Evolutionary conservation across 192 early-diverging fungal species (phyloP), one percentile per base, ranked within the genome.

Genomic region (Backusella parvicylindrica): DNA sequence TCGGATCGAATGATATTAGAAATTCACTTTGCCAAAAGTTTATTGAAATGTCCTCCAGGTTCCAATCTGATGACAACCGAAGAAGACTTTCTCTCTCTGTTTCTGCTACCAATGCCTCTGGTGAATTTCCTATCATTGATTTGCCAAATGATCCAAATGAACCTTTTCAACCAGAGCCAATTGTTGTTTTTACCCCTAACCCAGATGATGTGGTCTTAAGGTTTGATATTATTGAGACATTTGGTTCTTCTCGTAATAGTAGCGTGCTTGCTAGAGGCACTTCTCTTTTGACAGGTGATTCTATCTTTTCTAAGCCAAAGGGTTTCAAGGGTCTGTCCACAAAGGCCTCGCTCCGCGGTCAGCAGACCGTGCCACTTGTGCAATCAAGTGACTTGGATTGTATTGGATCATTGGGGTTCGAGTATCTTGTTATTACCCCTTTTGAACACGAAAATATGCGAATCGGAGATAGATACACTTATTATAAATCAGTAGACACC

Each of bases 341-440:
- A 53, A 85, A 87, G 36, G 84, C 80, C 0, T 73, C 64, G n/a
- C 66, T 91, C 2, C 84, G 86, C 36, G 89, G 90, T 16, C 84
- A 84, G 6, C 81, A 90, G 63, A 86, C 88, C 4, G 83, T 90
- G 6, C 90, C 90, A 16, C 84, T 92, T 30, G 75, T 92, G 64
- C 77, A 82, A 26, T 71, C 76, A 5, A 75, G 84, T 3, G 77
- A 65, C 1, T 74, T 93, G 37, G 82, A 86, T 0, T 84, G 83
- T 56, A 85, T 91, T 72, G 92, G 92, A 3, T 76, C 76, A 15
- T 72, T 93, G 9, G 67, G 80, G 1, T 84, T 90, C 32, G 90
- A 92, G 41, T 91, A 85, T 76, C 79, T 87, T 15, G 83, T 93
- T 13, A 84, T 93, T 11, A 90, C 85, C 18, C 87, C 92, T 0